Percentiles rank a stretch among this genome's conserved stretches.
These are phyloP conservation scores for Corrigiola litoralis DNA, from an alignment of 179 eudicot species.

Conservation along the genomic window DNA sequence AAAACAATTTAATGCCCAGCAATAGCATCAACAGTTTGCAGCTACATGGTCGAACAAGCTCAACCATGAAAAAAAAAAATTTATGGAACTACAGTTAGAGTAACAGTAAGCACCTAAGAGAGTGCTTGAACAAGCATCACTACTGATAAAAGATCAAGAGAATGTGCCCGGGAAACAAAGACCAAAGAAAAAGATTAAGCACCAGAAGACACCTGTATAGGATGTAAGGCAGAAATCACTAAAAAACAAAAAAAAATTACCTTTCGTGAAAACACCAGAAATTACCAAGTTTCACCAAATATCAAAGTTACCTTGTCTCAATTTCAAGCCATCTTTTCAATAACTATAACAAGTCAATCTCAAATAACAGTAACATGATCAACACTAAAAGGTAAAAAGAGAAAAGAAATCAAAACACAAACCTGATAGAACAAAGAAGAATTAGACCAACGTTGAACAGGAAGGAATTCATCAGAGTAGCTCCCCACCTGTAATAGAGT, in stretches of 20 bases:
- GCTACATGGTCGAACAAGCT: not conserved
- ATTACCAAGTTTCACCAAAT: no score
- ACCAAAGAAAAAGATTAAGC: not conserved
- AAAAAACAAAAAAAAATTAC: not conserved
- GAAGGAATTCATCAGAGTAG: constrained; percentile 97
- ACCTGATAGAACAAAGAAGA: constrained; percentile 99
- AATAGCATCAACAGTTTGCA: not conserved
- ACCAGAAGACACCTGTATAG: not conserved
- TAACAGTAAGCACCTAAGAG: not conserved
- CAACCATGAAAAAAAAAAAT: no score
- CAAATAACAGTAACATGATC: not conserved
- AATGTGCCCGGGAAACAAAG: not conserved
- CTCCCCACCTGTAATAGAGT: constrained; percentile 85
- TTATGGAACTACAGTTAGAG: no score
- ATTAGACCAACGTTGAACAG: constrained; percentile 93
- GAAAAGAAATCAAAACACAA: not conserved
- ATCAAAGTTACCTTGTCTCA: no score
- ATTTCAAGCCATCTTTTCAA: constrained; percentile 11
- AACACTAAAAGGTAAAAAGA: not conserved
- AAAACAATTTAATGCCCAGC: not conserved
- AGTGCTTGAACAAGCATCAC: not conserved
- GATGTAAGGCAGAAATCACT: not conserved
- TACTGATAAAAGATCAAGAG: not conserved
- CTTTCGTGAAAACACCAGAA: no score
- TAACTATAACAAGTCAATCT: not conserved